A percentile compares a stretch with the other conserved stretches of the same genome.
These are phyloP conservation scores for Monosporascus sp. DNA, from an alignment of 2,329 filamentous ascomycete genomes.

Conservation along the genomic window DNA sequence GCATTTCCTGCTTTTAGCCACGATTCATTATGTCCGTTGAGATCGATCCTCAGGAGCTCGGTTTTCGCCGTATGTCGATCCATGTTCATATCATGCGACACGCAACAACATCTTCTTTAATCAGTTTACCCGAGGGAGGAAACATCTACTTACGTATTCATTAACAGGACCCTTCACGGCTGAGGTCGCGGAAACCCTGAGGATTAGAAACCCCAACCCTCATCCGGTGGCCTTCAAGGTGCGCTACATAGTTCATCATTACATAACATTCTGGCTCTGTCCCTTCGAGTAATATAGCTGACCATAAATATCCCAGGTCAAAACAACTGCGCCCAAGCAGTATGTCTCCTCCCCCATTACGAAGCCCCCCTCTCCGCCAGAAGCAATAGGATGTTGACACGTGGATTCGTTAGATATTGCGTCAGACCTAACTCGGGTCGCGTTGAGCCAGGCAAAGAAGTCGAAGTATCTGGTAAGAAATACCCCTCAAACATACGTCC, in stretches of 20 bases:
- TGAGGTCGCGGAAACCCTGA: conserved; percentile 60
- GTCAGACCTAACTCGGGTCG: conserved; percentile 95
- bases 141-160: conserved; percentile 13
- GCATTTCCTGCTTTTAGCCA: conserved; percentile 9
- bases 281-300: conserved; percentile 11
- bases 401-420: conserved; percentile 67
- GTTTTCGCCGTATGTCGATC: conserved; percentile 74
- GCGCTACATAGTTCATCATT: conserved; percentile 19
- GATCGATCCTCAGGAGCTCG: conserved; percentile 84
- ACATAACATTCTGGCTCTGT: neutral
- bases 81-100: neutral
- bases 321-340: conserved; percentile 99
- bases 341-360: conserved; percentile 45
- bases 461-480: conserved; percentile 82
- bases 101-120: neutral
- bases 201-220: conserved; percentile 58
- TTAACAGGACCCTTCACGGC: conserved; percentile 58
- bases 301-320: conserved; percentile 60
- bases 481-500: neutral
- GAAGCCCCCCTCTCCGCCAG: conserved; percentile 9
- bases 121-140: neutral
- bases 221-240: conserved; percentile 67
- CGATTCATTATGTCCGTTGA: conserved; percentile 79
- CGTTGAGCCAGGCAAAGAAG: conserved; percentile 82
- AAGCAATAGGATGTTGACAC: conserved; percentile 14